A percentile compares a stretch with the other conserved stretches of the same genome.
Conservation (phyloP, 495 filamentous ascomycete genomes). For the Hamigera avellanea region DNA sequence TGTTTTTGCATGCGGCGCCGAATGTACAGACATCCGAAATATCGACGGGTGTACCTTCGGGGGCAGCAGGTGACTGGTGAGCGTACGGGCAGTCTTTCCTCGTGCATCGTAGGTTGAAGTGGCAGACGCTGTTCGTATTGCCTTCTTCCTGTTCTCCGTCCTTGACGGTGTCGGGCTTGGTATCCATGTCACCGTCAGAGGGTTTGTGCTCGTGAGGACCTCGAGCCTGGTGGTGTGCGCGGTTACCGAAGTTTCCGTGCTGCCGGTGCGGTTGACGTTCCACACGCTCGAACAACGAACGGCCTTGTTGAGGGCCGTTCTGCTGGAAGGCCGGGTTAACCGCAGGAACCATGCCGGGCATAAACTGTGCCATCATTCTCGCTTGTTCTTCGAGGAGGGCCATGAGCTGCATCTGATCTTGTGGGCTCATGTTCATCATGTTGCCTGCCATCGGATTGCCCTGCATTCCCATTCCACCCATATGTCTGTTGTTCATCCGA, state of each 20-base stretch:
- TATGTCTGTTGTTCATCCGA: conserved; percentile 29
- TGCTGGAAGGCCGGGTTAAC: conserved; percentile 45
- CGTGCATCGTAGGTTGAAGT: conserved; percentile 77
- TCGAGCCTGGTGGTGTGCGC: conserved; percentile 15
- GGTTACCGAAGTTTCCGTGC: conserved; percentile 25
- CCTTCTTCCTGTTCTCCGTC: conserved; percentile 42
- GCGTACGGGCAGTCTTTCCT: conserved; percentile 85
- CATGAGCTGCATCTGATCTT: conserved; percentile 71
- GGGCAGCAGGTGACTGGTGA: conserved; percentile 87
- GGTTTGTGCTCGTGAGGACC: conserved; percentile 9
- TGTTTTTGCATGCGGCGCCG: conserved; percentile 86
- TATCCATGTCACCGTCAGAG: conserved; percentile 33
- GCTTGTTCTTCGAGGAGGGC: conserved; percentile 84
- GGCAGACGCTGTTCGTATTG: conserved; percentile 47
- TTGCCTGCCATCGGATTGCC: conserved; percentile 10
- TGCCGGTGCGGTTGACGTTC: conserved; percentile 35
- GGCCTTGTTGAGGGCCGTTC: conserved; percentile 39
- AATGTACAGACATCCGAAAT: conserved; percentile 69
- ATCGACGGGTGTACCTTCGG: conserved; percentile 70
- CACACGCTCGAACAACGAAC: conserved; percentile 72
- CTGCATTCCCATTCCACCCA: conserved; percentile 37
- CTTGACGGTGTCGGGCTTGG: conserved; percentile 10
- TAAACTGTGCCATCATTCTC: conserved; percentile 65
- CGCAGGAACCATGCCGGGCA: conserved; percentile 36
- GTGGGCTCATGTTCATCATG: conserved; percentile 46